These are phyloP conservation scores for Lipomyces yamanashiensis DNA, from an alignment of 805 yeast species.

Conservation along the genomic window DNA sequence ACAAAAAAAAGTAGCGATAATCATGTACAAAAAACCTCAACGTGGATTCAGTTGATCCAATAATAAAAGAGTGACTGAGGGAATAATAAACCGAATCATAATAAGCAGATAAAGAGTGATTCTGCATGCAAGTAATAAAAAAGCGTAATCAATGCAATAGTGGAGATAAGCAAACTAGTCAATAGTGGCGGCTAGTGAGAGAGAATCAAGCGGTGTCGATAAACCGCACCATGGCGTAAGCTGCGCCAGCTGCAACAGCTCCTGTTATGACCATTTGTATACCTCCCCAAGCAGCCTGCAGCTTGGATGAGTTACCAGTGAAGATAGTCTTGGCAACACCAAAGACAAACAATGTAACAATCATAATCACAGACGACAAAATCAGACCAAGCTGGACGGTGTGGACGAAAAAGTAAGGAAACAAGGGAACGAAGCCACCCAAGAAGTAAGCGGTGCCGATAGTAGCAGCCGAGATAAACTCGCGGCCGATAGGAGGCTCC, in stretches of 20 bases:
- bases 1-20: too few relatives aligned
- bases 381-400: constrained; percentile 79
- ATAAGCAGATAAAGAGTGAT: constrained; percentile 3
- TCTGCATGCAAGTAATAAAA: not conserved
- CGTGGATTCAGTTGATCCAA: not conserved
- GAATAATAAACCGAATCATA: not conserved
- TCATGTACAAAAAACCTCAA: too few relatives aligned
- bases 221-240: constrained; percentile 86
- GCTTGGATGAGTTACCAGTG: constrained; percentile 58
- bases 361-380: constrained; percentile 78
- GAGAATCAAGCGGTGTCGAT: constrained; percentile 52
- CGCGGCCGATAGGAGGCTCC: constrained; percentile 93
- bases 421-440: constrained; percentile 89
- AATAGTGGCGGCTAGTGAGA: not conserved
- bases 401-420: constrained; percentile 84
- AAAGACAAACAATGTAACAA: constrained; percentile 79
- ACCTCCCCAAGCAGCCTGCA: constrained; percentile 65
- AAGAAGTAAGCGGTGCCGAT: constrained; percentile 87
- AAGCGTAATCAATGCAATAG: not conserved
- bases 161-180: not conserved
- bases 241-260: constrained; percentile 96
- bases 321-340: constrained; percentile 85
- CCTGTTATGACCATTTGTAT: constrained; percentile 92
- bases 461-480: constrained; percentile 82
- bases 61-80: not conserved